These are phyloP conservation scores for Protea cynaroides DNA, from an alignment of 164 flowering plant species.

Conservation along the genomic window DNA sequence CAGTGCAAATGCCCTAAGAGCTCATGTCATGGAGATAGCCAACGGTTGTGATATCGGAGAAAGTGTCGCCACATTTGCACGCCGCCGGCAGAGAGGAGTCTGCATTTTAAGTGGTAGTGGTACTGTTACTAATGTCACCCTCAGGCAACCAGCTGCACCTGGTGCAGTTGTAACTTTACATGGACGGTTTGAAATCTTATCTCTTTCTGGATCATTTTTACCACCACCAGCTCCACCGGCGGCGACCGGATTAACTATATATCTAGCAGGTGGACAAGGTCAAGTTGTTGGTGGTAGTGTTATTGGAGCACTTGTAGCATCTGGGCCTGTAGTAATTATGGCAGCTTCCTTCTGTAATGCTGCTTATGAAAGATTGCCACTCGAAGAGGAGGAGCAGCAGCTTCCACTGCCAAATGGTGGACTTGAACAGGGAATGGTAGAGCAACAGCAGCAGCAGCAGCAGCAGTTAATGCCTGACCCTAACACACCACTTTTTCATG, in stretches of 20 bases:
- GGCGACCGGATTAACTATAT: conserved; percentile 68
- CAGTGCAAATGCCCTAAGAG: conserved; percentile 79
- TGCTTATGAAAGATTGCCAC: conserved; percentile 80
- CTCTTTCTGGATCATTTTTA: conserved; percentile 75
- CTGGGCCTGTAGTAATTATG: conserved; percentile 87
- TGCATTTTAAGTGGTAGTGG: conserved; percentile 81
- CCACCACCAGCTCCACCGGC: conserved; percentile 94
- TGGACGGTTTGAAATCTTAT: conserved; percentile 83
- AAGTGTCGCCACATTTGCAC: conserved; percentile 60
- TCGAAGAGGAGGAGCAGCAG: conserved; percentile 57
- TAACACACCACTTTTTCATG: conserved; percentile 43
- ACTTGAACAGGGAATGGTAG: conserved; percentile 31
- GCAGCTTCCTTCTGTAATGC: conserved; percentile 93
- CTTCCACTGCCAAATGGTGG: conserved; percentile 28
- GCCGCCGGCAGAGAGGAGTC: conserved; percentile 69
- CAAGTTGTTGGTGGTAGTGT: conserved; percentile 89
- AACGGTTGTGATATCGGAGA: conserved; percentile 70
- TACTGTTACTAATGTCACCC: conserved; percentile 70
- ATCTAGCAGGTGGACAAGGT: conserved; percentile 85
- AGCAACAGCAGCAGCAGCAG: conserved; percentile 22
- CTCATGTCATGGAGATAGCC: conserved; percentile 87
- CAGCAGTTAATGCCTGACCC: conserved; percentile 47
- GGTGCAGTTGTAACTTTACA: conserved; percentile 67
- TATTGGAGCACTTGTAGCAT: conserved; percentile 63
- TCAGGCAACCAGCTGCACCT: conserved; percentile 63